Conservation (phyloP, 2,329 filamentous ascomycete genomes). For the Scopulariopsis brevicaulis region DNA sequence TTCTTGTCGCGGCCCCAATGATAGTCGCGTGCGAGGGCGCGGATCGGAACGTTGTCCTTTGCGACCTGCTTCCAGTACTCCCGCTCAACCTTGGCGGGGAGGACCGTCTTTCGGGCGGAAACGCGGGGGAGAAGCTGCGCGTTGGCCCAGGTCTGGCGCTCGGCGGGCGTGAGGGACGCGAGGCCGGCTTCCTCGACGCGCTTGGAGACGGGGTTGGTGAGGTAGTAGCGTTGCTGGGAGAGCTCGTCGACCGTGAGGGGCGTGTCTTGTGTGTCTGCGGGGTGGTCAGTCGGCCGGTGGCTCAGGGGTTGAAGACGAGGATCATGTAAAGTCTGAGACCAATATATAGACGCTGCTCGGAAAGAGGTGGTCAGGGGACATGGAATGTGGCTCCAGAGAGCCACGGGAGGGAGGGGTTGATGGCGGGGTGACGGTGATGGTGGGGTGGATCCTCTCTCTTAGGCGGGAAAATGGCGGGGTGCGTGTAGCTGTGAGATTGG, state of each 20-base stretch:
- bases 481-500: neutral
- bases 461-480: neutral
- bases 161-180: constrained; percentile 30
- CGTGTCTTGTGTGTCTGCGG: neutral
- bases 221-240: constrained; percentile 32
- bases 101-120: constrained; percentile 19
- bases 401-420: neutral
- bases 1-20: constrained; percentile 38
- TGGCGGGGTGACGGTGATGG: neutral
- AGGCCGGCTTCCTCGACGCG: constrained; percentile 31
- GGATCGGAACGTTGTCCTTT: constrained; percentile 38
- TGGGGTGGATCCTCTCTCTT: neutral
- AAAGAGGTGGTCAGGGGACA: neutral
- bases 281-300: neutral
- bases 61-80: constrained; percentile 46
- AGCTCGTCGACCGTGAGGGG: constrained; percentile 36
- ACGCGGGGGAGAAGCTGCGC: constrained; percentile 31
- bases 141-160: constrained; percentile 37
- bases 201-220: constrained; percentile 36
- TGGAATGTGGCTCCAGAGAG: neutral
- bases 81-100: constrained; percentile 36
- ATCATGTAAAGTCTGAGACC: neutral
- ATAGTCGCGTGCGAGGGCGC: constrained; percentile 25
- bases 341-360: neutral
- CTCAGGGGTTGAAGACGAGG: neutral